These are phyloP conservation scores for Saturnispora besseyi DNA, from an alignment of 805 yeast species.

Conservation along the genomic window DNA sequence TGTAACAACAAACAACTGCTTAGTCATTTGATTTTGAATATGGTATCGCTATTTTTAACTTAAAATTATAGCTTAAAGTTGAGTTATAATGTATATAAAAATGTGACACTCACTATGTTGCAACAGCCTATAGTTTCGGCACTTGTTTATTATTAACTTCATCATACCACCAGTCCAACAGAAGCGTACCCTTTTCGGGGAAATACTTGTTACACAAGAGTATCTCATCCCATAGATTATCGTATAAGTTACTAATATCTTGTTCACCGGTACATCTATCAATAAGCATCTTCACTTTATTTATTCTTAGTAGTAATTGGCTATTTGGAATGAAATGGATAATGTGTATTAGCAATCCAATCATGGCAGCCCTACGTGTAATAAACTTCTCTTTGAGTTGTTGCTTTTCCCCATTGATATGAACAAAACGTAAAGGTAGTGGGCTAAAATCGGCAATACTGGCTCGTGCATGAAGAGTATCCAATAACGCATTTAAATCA, in stretches of 20 bases:
- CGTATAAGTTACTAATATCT: slow-evolving; percentile 34
- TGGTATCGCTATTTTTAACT: too few relatives aligned
- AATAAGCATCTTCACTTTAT: slow-evolving; percentile 33
- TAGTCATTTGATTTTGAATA: too few relatives aligned
- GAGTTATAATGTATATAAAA: too few relatives aligned
- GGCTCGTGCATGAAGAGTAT: slow-evolving; percentile 6
- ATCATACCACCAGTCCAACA: slow-evolving; percentile 57
- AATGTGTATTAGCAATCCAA: slow-evolving; percentile 38
- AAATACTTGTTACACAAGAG: slow-evolving; percentile 44
- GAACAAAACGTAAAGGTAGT: slow-evolving; percentile 4
- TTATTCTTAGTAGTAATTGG: slow-evolving; percentile 38
- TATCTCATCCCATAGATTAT: slow-evolving; percentile 42
- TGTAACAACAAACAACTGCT: too few relatives aligned
- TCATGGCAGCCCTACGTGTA: slow-evolving; percentile 35
- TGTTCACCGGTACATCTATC: slow-evolving; percentile 14
- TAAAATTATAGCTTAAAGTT: too few relatives aligned
- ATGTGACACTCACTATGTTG: too few relatives aligned
- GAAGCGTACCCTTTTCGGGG: slow-evolving; percentile 45
- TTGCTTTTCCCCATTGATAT: slow-evolving; percentile 10
- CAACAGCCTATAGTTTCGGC: slow-evolving; percentile 10
- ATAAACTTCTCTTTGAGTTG: slow-evolving; percentile 21
- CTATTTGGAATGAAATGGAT: slow-evolving; percentile 44
- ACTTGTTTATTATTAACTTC: slow-evolving; percentile 18
- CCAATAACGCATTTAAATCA: slow-evolving; percentile 2
- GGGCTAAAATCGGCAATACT: slow-evolving; percentile 6